Base-by-base conservation (phyloP, 2,329 filamentous ascomycete genomes). In the Aspergillus sp. region DNA sequence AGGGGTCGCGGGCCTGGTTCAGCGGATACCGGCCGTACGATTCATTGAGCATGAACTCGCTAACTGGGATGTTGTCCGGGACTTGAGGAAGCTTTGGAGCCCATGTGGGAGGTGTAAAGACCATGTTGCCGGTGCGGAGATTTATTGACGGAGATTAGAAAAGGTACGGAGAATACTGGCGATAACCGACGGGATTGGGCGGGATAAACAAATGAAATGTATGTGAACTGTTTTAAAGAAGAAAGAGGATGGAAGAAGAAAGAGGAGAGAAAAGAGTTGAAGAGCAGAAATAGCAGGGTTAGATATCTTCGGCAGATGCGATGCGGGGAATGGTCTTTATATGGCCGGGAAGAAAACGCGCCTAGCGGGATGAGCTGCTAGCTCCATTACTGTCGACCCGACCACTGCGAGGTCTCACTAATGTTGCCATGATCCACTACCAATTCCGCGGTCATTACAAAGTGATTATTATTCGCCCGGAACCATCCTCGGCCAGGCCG, bases 41-140 rank as follows among this genome's bases (percentile, higher is more conserved):
- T 58, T 91, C 87, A 57, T 83, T 79, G 51, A 83, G 79, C 73
- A 94, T 83, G 67, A 94, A 94, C 45, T 91, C 82, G 54, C 78
- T 78, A 49, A 94, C 77, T 4, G 88, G 77, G 56, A 94, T 77
- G 25, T 81, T 81, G 65, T 93, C 88, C 13, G 88, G 88, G 7
- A 84, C 75, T 30, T 84, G 78, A 68, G 64, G 64, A 43, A 75
- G 56, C 37, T 67, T 53, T 30, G 67, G 68, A 10, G 68, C 63
- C 57, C 64, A 68, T 43, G 60, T 53, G 15, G 71, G 63, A 38
- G 74, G 62, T 43, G 62, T 59, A 59, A 76, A 77, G 5, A 75
- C 72, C 74, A 77, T 30, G 20, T 20, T 44, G 15, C 9, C 25
- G 25, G 25, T 30, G 25, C 25, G 25, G 25, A 30, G 25, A 30